These are phyloP conservation scores for Schizosaccharomyces osmophilus DNA, from an alignment of 805 yeast species.

Conservation along the genomic window DNA sequence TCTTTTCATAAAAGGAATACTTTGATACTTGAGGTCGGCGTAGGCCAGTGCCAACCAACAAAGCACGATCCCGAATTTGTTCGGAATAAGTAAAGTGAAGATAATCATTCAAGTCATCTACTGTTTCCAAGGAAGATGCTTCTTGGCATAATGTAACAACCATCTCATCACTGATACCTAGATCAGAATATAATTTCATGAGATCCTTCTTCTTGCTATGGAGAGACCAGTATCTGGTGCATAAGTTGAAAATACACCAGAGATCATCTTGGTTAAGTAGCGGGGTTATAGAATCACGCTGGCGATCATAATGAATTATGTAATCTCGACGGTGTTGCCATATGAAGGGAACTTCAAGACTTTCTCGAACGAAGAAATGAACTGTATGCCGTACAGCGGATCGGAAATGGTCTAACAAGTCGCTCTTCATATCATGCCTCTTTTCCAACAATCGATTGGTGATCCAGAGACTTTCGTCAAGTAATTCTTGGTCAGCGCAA, in stretches of 20 bases:
- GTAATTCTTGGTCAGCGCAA: constrained; percentile 12
- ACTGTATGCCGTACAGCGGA: constrained; percentile 45
- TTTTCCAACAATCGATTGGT: constrained; percentile 12
- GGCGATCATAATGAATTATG: constrained; percentile 21
- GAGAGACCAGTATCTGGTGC: constrained; percentile 68
- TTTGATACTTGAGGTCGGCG: constrained; percentile 15
- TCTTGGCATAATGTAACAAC: constrained; percentile 29
- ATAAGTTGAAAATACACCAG: constrained; percentile 74
- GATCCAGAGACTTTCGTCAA: constrained; percentile 58
- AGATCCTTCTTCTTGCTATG: constrained; percentile 47
- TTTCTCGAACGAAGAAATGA: constrained; percentile 51
- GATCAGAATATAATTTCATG: constrained; percentile 27
- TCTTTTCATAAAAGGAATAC: constrained; percentile 19
- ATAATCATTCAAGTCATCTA: constrained; percentile 72
- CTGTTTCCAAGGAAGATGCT: constrained; percentile 45
- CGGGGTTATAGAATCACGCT: neutral
- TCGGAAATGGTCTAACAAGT: constrained; percentile 26
- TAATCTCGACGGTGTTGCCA: constrained; percentile 91
- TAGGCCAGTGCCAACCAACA: neutral
- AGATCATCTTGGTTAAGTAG: constrained; percentile 48
- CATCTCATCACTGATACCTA: constrained; percentile 34
- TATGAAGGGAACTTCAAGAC: constrained; percentile 78
- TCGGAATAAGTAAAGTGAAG: constrained; percentile 48
- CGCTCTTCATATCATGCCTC: constrained; percentile 5
- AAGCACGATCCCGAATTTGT: constrained; percentile 15